Base-by-base conservation (phyloP, 768 basidiomycete genomes). In the Cyclocybe cylindracea region DNA sequence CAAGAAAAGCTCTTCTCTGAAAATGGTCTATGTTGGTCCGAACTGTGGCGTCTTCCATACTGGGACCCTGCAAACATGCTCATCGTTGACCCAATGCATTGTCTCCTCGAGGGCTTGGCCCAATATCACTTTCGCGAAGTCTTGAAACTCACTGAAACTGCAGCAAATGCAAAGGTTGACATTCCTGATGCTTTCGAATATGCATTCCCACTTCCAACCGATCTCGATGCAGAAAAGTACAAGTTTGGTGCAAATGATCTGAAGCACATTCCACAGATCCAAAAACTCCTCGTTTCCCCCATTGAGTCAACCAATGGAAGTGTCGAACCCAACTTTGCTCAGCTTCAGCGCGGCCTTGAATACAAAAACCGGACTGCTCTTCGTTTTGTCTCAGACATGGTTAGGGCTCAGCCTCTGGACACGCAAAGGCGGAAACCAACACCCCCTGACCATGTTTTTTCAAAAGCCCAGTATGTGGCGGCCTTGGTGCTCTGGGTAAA, bases 121-220 rank as follows among this genome's bases (percentile, higher is more conserved):
- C 48, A 63, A 16, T 54, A 61, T 36, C 70, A 72, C 43, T 63
- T 58, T 44, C 53, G 59, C 7, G 47, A 57, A 31, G 56, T 57
- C 36, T 48, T 57, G 0, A 31, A 48, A 10, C 47, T 55, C 7
- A 50, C 38, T 8, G 38, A 55, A 14, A 39, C 36, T 35, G 42
- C 35, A 35, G 9, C 10, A 10, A n/a, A n/a, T n/a, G 45, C 43
- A 40, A 24, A 40, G 31, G 10, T 9, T 16, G 44, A 37, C 19
- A 14, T 40, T 29, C 10, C 13, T 10, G 5, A 37, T 33, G 24
- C 51, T 40, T 33, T 46, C 7, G 37, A 46, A 11, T 34, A 40
- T 11, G n/a, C 18, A 7, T 46, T 46, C 45, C 36, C 4, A 38
- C 8, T 13, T 32, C 6, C 43, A n/a, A n/a, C 43, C 31, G 45